Conservation (phyloP, 2,329 filamentous ascomycete genomes). For the Botrytis tulipae region DNA sequence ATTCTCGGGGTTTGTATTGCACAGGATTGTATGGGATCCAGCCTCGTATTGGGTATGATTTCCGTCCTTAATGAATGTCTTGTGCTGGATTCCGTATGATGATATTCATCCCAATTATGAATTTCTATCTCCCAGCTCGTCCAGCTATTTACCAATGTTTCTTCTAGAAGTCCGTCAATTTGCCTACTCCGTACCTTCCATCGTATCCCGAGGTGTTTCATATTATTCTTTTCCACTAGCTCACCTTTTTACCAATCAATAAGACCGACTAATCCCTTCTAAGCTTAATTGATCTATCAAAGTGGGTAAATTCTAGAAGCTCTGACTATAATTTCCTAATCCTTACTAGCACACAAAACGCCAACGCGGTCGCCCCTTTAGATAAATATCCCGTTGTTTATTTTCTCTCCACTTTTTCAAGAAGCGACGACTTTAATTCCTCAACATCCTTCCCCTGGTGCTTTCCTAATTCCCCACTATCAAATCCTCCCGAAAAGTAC, state of each 20-base stretch:
- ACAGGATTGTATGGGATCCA: not conserved
- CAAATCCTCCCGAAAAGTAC: conserved; percentile 22
- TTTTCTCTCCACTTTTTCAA: conserved; percentile 4
- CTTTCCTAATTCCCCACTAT: conserved; percentile 30
- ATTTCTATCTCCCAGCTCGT: not conserved
- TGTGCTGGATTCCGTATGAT: not conserved
- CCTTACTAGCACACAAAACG: not conserved
- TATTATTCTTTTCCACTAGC: not conserved
- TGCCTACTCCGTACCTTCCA: not conserved
- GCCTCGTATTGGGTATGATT: not conserved
- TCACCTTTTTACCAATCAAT: not conserved
- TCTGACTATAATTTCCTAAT: conserved; percentile 15
- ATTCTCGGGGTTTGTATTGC: not conserved
- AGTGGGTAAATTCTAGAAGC: conserved; percentile 13
- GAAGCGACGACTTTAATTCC: conserved; percentile 25
- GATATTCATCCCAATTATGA: not conserved
- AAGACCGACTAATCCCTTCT: not conserved
- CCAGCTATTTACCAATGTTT: not conserved
- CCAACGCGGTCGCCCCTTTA: conserved; percentile 20
- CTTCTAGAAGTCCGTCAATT: conserved; percentile 9
- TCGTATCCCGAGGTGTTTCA: conserved; percentile 8
- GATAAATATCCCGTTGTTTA: conserved; percentile 18
- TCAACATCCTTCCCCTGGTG: conserved; percentile 20
- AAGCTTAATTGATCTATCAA: not conserved
- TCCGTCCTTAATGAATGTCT: not conserved